Base-by-base conservation (phyloP, 331 rosid genomes). In the Quercus phellos region DNA sequence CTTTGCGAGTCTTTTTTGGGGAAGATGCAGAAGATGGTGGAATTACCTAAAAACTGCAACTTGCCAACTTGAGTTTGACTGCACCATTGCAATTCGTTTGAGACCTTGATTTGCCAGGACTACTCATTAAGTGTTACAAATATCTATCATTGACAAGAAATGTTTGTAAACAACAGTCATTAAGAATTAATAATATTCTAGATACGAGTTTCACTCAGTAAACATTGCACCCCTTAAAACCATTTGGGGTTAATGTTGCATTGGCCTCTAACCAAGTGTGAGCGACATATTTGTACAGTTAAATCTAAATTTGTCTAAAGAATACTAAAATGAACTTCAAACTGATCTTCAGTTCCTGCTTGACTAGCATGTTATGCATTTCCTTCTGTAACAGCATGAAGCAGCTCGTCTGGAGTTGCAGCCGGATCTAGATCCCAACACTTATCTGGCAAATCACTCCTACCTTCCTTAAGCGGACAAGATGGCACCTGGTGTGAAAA, bases 391-490 rank as follows among this genome's bases (percentile, higher is more conserved):
- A 89, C 88, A 74, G 88, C 86, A 75, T 91, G 94, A 85, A 95
- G 99, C 79, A 95, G 92, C 51, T 91, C 99, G 55, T 95, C 98
- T 5, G 99, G 99, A 74, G 97, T 95, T 55, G 99, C 99, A 46
- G 99, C 99, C 0, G 98, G 98, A 79, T 93, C 99, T 7, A 93
- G 93, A 78, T 95, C 99, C 98, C 98, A 95, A 75, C 96, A 91
- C 77, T 84, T 87, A 61, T 82, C 97, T 6, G 97, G 91, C 78
- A 95, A 81, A 81, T 88, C 77, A 64, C 70, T 58, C 29, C 84
- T 85, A 73, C 88, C 94, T 80, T 87, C 88, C 56, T 85, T 82
- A 21, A 95, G 89, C 72, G 86, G 80, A 93, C 94, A 91, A 16
- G 97, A 88, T 2, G 99, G 99, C 59, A 95, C 99, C 89, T 88